Base-by-base conservation (phyloP, 169 alveolate species). In the Plasmodium ovale region DNA sequence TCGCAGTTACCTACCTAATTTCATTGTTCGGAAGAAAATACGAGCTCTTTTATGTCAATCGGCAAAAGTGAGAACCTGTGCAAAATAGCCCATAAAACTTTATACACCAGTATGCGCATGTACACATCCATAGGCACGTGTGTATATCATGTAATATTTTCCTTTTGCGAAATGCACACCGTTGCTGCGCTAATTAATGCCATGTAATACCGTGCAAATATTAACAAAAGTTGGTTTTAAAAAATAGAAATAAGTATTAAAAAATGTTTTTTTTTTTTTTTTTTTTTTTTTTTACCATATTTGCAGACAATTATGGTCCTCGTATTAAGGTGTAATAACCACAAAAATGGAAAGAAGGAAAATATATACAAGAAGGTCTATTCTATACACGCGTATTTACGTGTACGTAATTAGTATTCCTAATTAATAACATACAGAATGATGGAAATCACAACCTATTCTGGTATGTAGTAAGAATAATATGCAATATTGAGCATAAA, bases 401-500 rank as follows among this genome's bases (percentile, higher is more conserved):
- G 27, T 64, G 31, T 2, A 69, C 39, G 47, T 3, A 53, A 53
- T 14, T 0, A 53, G 19, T 3, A 0, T 3, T 14, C 3, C 0
- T 16, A 44, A 7, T 59, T 19, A 59, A 59, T 6, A 59, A 69
- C 9, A 23, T 44, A 56, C 37, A 69, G 35, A 64, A 64, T 39
- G 33, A 47, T 23, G 10, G 14, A 19, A 10, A 69, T 42, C 7
- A 42, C 19, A 42, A 25, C 44, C 16, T 69, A 44, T 69, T 6
- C 33, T 69, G 9, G 51, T n/a, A 21, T 35, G 21, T 33, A 51
- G 47, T 29, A 27, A 35, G 19, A 56, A 44, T 39, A n/a, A n/a
- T 35, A 64, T 69, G 56, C 82, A 69, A 47, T 69, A 25, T 42
- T 27, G 42, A n/a, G 82, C 65, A 33, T 69, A 47, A 44, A 42